Base-by-base conservation (phyloP, 2,329 filamentous ascomycete species). In the Aspergillus fumigatus region DNA sequence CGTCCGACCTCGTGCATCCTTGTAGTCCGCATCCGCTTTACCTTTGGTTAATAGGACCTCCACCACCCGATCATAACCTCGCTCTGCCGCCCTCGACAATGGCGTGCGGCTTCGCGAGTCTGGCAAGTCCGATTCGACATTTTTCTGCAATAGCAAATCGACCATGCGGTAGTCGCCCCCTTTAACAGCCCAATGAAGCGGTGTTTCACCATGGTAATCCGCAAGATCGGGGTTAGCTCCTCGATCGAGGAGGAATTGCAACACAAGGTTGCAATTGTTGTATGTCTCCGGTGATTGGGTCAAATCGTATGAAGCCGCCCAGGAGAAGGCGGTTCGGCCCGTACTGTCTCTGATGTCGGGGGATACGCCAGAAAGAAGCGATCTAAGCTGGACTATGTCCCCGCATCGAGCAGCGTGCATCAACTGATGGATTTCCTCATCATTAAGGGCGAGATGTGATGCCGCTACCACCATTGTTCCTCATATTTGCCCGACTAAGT, bases 161-260 rank as follows among this genome's bases (percentile, higher is more conserved):
- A 61, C 52, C 54, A 57, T 59, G 6, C 23, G n/a, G 3, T 54
- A 7, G 10, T 59, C 45, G 2, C 57, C 59, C 14, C 23, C 52
- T 23, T 59, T 61, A 2, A 48, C 54, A 3, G 57, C 59, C 59
- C 59, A 61, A 17, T 61, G 59, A 19, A 61, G 19, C 5, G 59
- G 57, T 3, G 57, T 53, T 32, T 61, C 57, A 17, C 57, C 59
- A 40, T 56, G 52, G 10, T 55, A 19, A 32, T 61, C 59, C 10
- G 14, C 59, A 9, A 59, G 51, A 6, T 59, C 49, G 3, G 57
- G 57, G n/a, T 55, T 40, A 3, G 57, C 57, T 3, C 57, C 59
- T 53, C 52, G 43, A 27, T 55, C 54, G 23, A 61, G 47, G 17
- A 61, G 54, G 19, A 53, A 57, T 23, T 59, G 51, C 52, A 57